Evolutionary conservation across 2,329 filamentous ascomycete species (phyloP), one percentile per base, ranked within the genome.

Genomic region (Trichoderma arundinaceum): DNA sequence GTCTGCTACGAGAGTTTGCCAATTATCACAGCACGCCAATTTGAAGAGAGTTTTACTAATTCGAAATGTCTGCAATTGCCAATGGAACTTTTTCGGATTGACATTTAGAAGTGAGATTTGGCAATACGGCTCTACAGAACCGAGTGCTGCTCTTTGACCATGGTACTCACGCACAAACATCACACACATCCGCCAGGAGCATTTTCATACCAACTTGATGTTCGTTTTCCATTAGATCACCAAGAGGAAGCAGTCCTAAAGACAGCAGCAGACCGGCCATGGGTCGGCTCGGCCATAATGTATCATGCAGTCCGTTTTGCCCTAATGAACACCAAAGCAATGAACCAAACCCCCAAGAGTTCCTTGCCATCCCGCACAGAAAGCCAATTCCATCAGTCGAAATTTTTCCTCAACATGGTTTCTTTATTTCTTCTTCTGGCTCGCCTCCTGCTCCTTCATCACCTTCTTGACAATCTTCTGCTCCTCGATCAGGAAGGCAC

Each of bases 381-480:
- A 74, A 76, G 72, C 70, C 72, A 72, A 72, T 72, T 68, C 68
- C 71, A 67, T 69, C 70, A 70, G 68, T 71, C 63, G 65, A 71
- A 72, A 71, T 64, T 60, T 59, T 53, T 54, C 39, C 49, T 60
- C 46, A 28, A 49, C 33, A 56, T 39, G 51, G 39, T n/a, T 44
- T 13, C 43, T 85, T 88, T 91, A 88, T 84, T 88, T 88, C 85
- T 88, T 88, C 82, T 86, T 88, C 76, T 84, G 81, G 77, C 83
- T 80, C 78, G 82, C 91, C 86, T 92, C 91, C 86, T 96, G 92
- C 88, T 98, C 94, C 91, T 97, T 97, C 81, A 98, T 89, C 77
- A 99, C 95, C 92, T 99, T 99, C 93, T 99, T 99, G 84, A 99
- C 95, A 77, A 99, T 98, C 92, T 99, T 99, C 88, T 99, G 95